Evolutionary conservation across 2,329 filamentous ascomycete genomes (phyloP), one percentile per base, ranked within the genome.

Genomic region (Aspergillus ibericus): DNA sequence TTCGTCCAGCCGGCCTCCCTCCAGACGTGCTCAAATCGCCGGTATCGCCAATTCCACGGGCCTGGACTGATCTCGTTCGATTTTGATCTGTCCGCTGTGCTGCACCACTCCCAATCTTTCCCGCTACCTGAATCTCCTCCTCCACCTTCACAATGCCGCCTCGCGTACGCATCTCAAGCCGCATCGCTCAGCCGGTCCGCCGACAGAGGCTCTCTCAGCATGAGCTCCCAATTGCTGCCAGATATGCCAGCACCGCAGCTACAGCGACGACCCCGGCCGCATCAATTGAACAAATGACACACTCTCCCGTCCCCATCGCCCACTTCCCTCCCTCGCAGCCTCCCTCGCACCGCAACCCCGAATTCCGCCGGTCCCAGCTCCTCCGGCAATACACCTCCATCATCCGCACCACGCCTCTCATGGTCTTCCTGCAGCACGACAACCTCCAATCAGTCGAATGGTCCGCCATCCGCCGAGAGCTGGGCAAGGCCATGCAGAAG

Each of bases 291-390:
- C 81, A 82, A 64, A 81, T 80, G 61, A 74, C 75, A 47, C 70
- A 58, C 32, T 77, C 79, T 1, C 66, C 71, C 55, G 70, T 77
- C 6, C 77, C 81, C 32, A 77, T 85, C 20, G 71, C 79, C 32
- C 78, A 79, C 68, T 83, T 81, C 66, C 82, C 84, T 53, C 72
- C 87, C 0, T 89, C 87, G 1, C 92, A 97, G 76, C 93, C 93
- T 2, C 92, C 91, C 4, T 96, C 91, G 55, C 89, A 96, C 73
- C 91, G 93, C 72, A 89, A 88, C 18, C 85, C 93, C 48, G 90
- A 96, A 72, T 89, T 89, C 70, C 89, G 93, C 74, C 96, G 98
- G 79, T 89, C 92, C 15, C 95, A 99, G 77, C 83, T 98, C 18
- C 85, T 89, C 65, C 87, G 93, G 58, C 87, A 90, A 68, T 97